Percentiles rank a stretch among this genome's conserved stretches.
Evolutionary conservation across 352 stramenopile species (phyloP).

Genomic region (Plasmopara viticola): DNA sequence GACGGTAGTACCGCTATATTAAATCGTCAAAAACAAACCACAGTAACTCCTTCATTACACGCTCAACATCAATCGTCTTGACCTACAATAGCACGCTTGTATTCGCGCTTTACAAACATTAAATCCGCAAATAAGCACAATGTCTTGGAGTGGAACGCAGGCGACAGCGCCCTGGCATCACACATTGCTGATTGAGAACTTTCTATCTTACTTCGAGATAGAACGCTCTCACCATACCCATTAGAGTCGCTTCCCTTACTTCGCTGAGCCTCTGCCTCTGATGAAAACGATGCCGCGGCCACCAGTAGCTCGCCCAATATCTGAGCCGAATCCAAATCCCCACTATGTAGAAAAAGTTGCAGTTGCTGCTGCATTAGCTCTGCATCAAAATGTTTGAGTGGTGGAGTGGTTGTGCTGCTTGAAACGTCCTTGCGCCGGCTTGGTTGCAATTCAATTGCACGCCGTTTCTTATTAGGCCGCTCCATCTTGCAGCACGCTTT

Average conservation of each 20-base stretch:
- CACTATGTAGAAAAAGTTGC: constrained; percentile 39
- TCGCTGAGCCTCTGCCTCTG: constrained; percentile 5
- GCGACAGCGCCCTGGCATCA: constrained; percentile 6
- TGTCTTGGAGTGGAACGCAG: constrained; percentile 52
- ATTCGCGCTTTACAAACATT: constrained; percentile 58
- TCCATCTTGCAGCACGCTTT: constrained; percentile 19
- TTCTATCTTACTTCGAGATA: constrained; percentile 4
- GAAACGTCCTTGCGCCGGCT: constrained; percentile 2
- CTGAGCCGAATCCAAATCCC: constrained; percentile 51
- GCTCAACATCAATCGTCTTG: not conserved
- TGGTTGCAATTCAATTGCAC: constrained; percentile 12
- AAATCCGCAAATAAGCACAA: constrained; percentile 60
- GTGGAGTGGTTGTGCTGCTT: constrained; percentile 1
- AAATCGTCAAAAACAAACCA: constrained; percentile 1
- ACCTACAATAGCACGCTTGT: constrained; percentile 66
- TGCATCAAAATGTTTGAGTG: constrained; percentile 22
- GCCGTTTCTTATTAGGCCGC: constrained; percentile 29
- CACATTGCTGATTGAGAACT: not conserved
- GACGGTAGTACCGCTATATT: constrained; percentile 24
- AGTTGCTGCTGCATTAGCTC: constrained; percentile 59
- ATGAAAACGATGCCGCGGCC: constrained; percentile 32
- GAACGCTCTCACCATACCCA: constrained; percentile 11
- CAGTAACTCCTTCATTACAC: not conserved
- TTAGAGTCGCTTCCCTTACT: constrained; percentile 3
- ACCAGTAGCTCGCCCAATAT: constrained; percentile 60